Evolutionary conservation across 2,329 filamentous ascomycete species (phyloP).

Genomic region (Cladosporium austrohemisphaericum): DNA sequence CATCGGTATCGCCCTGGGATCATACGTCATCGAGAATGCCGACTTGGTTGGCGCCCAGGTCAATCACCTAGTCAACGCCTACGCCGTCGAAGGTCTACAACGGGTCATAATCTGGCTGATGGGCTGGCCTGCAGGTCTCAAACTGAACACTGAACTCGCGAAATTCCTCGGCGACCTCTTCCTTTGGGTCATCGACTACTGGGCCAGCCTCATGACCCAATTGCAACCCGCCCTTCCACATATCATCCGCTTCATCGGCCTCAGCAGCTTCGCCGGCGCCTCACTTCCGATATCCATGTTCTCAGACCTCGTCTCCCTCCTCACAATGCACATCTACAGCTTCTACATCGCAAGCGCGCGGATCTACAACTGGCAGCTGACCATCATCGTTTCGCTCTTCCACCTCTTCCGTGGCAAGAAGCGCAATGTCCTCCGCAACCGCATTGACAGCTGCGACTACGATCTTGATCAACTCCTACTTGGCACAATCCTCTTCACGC

Average conservation of each 20-base stretch:
- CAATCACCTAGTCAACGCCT: constrained; percentile 68
- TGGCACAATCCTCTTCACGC: constrained; percentile 91
- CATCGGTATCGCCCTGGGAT: constrained; percentile 92
- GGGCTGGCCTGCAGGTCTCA: constrained; percentile 90
- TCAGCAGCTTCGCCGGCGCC: constrained; percentile 90
- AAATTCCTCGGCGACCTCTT: constrained; percentile 94
- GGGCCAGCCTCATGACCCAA: constrained; percentile 77
- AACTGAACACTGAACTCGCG: constrained; percentile 89
- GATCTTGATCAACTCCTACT: constrained; percentile 94
- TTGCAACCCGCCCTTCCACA: constrained; percentile 77
- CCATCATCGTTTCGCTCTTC: constrained; percentile 94
- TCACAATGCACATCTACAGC: constrained; percentile 95
- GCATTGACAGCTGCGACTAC: constrained; percentile 98
- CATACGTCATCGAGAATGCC: constrained; percentile 94
- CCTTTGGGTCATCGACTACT: constrained; percentile 97
- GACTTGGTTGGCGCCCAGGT: constrained; percentile 78
- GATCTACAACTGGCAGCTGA: constrained; percentile 98
- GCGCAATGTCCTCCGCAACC: constrained; percentile 91
- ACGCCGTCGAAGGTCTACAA: constrained; percentile 84
- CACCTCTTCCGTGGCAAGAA: constrained; percentile 98
- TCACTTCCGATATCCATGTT: constrained; percentile 96
- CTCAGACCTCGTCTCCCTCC: constrained; percentile 83
- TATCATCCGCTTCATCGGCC: constrained; percentile 88
- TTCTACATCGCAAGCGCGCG: constrained; percentile 96
- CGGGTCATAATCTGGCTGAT: constrained; percentile 92